Base-by-base conservation (phyloP, 495 filamentous ascomycete genomes). In the Cercophora newfieldiana region DNA sequence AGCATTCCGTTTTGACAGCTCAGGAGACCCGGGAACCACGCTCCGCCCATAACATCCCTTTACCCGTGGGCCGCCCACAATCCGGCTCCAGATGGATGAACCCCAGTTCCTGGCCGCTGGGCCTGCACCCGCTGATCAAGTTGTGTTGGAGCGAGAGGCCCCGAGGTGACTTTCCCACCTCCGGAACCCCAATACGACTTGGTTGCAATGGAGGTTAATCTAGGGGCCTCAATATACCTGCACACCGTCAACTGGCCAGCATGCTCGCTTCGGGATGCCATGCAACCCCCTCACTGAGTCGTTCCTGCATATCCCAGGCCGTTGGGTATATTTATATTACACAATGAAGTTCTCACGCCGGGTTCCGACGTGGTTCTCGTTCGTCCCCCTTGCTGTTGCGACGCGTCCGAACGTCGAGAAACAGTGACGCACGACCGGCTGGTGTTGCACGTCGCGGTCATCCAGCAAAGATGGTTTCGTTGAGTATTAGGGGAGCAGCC, bases 291-390 rank as follows among this genome's bases (percentile, higher is more conserved):
- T 19, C 28, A 29, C 22, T 48, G 56, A 30, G 30, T 19, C 47
- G 72, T 74, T 60, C 70, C 73, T 74, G 70, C 72, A 74, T 74
- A 71, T 54, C 72, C n/a, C 67, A 56, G 62, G 12, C 47, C 26
- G 31, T 48, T 59, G 62, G 58, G 64, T 70, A 67, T 69, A 72
- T 74, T 7, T 70, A 67, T 69, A 53, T 53, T 61, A 73, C 58
- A 60, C 56, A 26, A 48, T 48, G 49, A 59, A 66, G 33, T 53
- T 44, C 10, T 44, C 37, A 44, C 37, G 37, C 53, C 62, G 51
- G 16, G 29, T 63, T 31, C 60, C 33, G 51, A 24, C 7, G 19
- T 55, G 51, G 7, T 55, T 12, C 19, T 33, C 19, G 55, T 8
- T 33, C 29, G 8, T 29, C 25, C 29, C 26, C 55, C 29, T 33